phyloP scores from a whole-genome alignment of 495 filamentous ascomycete species.

The Xanthoparmelia taractica region DNA sequence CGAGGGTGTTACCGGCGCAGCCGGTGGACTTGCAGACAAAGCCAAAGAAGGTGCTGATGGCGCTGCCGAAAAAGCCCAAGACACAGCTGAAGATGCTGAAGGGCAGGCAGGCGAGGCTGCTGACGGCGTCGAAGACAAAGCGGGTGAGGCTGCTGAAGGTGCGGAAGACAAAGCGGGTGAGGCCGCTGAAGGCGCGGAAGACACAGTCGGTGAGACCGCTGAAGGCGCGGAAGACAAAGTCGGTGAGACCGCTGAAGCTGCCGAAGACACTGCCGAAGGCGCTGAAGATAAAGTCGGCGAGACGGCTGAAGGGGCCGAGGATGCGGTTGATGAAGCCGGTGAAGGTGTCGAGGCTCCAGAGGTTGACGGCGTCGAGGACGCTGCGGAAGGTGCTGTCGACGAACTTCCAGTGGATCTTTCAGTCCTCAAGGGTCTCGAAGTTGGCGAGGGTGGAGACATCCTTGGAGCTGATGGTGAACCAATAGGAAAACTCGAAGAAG shows the following conservation, averaged over 20 bases:
- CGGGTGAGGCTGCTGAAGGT: conserved; percentile 26
- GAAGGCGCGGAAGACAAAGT: conserved; percentile 18
- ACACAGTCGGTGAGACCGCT: conserved; percentile 17
- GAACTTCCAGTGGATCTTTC: conserved; percentile 49
- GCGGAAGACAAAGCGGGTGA: conserved; percentile 21
- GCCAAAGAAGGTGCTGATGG: conserved; percentile 17
- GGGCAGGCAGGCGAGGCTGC: conserved; percentile 27
- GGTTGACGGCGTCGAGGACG: conserved; percentile 30
- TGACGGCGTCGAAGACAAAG: conserved; percentile 33
- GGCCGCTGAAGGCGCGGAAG: conserved; percentile 22
- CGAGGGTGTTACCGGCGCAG: conserved; percentile 21
- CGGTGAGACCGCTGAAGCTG: conserved; percentile 32
- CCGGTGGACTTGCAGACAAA: conserved; percentile 22
- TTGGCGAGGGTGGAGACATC: conserved; percentile 42
- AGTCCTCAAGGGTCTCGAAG: conserved; percentile 57
- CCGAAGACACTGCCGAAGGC: conserved; percentile 34
- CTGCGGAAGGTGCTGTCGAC: conserved; percentile 30
- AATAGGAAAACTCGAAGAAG: conserved; percentile 37
- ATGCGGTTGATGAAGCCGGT: conserved; percentile 29
- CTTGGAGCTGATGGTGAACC: conserved; percentile 36
- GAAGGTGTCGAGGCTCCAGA: conserved; percentile 35
- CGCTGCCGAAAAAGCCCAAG: conserved; percentile 23
- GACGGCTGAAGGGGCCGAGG: conserved; percentile 25
- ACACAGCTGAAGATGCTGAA: conserved; percentile 22
- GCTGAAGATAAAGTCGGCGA: conserved; percentile 33